Percentiles rank a stretch among this genome's conserved stretches.
These are phyloP conservation scores for Bauhinia variegata DNA, from an alignment of 306 rosid genomes.

Conservation along the genomic window DNA sequence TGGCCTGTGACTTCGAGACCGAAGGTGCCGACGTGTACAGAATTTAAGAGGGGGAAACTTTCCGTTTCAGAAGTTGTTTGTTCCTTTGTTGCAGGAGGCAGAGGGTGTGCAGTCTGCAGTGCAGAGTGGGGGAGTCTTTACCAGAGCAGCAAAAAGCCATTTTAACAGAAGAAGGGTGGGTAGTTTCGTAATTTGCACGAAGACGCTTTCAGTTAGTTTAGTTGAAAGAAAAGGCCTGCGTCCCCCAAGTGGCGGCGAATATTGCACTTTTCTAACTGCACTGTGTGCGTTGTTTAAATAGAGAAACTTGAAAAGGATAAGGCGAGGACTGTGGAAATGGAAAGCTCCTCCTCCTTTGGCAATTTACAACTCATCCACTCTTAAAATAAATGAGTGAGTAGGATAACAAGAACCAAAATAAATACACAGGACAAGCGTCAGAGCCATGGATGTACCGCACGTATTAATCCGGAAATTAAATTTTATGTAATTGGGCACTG, in stretches of 20 bases:
- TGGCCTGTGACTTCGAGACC: constrained; percentile 34
- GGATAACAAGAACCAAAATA: too few species aligned
- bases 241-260: too few species aligned
- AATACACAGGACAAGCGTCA: too few species aligned
- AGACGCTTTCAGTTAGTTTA: constrained; percentile 43
- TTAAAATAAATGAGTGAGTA: too few species aligned
- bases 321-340: too few species aligned
- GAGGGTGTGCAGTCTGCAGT: too few species aligned
- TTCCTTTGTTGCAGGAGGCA: constrained; percentile 33
- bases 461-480: too few species aligned
- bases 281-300: background rate
- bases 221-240: constrained; percentile 37
- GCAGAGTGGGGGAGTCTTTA: constrained; percentile 44
- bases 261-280: constrained; percentile 27
- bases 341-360: too few species aligned
- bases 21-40: constrained; percentile 34
- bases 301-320: too few species aligned
- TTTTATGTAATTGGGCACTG: too few species aligned
- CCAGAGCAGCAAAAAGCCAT: constrained; percentile 44
- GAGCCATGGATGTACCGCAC: too few species aligned
- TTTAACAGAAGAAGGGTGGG: constrained; percentile 8
- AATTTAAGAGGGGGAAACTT: background rate
- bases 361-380: too few species aligned
- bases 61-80: constrained; percentile 39
- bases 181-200: background rate